Evolutionary conservation across 1,284 basidiomycete genomes (phyloP).

Genomic region (Austroboletus rostrupii): DNA sequence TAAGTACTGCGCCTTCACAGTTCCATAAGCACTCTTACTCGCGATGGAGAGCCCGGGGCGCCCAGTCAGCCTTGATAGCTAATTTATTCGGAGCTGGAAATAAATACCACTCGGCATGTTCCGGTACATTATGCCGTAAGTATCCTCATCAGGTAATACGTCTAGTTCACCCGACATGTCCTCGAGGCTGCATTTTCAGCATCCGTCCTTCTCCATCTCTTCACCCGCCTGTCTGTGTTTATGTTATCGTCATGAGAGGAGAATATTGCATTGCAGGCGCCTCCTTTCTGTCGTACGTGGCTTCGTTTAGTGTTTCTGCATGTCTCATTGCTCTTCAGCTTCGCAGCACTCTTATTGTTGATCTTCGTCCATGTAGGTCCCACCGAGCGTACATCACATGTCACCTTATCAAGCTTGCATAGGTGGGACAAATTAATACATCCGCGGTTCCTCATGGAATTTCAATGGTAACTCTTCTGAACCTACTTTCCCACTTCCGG

Average conservation of each 20-base stretch:
- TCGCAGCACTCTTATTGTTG: slow-evolving; percentile 62
- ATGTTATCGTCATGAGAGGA: slow-evolving; percentile 50
- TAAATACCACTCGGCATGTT: slow-evolving; percentile 4
- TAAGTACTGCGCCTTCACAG: slow-evolving; percentile 5
- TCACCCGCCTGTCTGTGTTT: slow-evolving; percentile 18
- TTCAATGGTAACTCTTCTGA: slow-evolving; percentile 53
- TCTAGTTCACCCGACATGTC: slow-evolving; percentile 11
- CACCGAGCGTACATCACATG: slow-evolving; percentile 13
- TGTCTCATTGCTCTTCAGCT: slow-evolving; percentile 39
- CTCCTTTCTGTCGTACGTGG: slow-evolving; percentile 62
- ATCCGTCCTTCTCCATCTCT: slow-evolving; percentile 16
- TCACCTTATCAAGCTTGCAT: slow-evolving; percentile 31
- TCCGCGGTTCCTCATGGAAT: slow-evolving; percentile 66
- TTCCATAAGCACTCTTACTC: neutral
- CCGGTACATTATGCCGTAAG: slow-evolving; percentile 19
- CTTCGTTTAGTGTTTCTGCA: slow-evolving; percentile 6
- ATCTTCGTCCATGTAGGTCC: slow-evolving; percentile 73
- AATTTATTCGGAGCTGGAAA: slow-evolving; percentile 20
- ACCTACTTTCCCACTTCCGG: neutral
- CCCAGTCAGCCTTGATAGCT: too few species aligned
- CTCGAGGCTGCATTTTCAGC: slow-evolving; percentile 28
- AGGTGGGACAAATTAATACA: slow-evolving; percentile 82
- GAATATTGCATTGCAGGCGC: slow-evolving; percentile 69
- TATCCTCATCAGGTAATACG: slow-evolving; percentile 1
- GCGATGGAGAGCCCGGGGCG: too few species aligned